Evolutionary conservation across 1,284 basidiomycete genomes (phyloP), one percentile per base, ranked within the genome.

Genomic region (Microbotryum saponariae): DNA sequence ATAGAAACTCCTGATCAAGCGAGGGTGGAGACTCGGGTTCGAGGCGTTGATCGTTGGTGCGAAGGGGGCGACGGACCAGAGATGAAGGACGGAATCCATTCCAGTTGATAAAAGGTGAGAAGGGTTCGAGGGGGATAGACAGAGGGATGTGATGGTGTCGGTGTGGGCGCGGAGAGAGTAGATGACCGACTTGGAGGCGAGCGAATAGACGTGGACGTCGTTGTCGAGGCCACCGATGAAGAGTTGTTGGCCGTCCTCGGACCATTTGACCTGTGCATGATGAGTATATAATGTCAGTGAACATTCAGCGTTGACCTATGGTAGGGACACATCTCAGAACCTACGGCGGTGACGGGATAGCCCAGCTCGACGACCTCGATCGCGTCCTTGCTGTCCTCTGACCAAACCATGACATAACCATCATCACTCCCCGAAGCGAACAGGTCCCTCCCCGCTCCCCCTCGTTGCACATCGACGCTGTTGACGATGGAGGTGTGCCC

Each of bases 151-250:
- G 61, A 80, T 76, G 0, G 91, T 94, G 74, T 96, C 92, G 18
- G 83, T 84, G 75, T 94, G 91, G 6, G 89, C 90, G 46, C 65
- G 68, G 29, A 72, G 66, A n/a, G 71, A 63, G 64, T 72, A 72
- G 16, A 66, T 62, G 58, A 90, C 80, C 67, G 86, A 82, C 65
- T 82, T 78, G 75, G 90, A 91, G 71, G 91, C 82, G 56, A 94
- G 77, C 76, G 94, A 91, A 74, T 88, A 91, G 27, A 91, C 91
- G 74, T 94, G 90, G 66, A 96, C 86, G 74, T 90, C 89, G 70
- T 97, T 97, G 76, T 96, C 92, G 70, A 97, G 76, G 8, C 88
- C 91, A 10, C 86, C 90, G n/a, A 89, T 83, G 69, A 89, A 96
- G 20, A 92, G 80, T 66, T 83, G 87, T 65, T 87, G 82, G 0